These are phyloP conservation scores for Rhizopus stolonifer DNA, from an alignment of 371 early-diverging fungal genomes.

Conservation along the genomic window DNA sequence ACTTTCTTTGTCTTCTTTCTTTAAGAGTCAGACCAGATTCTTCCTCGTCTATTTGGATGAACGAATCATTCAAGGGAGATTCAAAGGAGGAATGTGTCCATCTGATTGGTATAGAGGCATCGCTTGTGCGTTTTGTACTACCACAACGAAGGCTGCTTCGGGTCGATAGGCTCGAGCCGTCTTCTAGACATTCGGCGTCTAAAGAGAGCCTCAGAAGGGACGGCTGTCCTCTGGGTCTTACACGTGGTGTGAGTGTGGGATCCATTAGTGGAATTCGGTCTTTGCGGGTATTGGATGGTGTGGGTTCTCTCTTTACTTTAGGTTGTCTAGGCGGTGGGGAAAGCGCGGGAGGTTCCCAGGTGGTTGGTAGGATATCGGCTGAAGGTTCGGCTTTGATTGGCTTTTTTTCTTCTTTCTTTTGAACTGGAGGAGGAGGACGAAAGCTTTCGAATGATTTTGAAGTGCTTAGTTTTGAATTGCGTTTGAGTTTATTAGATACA, in stretches of 20 bases:
- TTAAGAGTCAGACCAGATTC: slow-evolving; percentile 9
- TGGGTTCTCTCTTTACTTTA: slow-evolving; percentile 15
- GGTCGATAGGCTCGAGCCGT: slow-evolving; percentile 13
- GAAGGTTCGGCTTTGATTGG: too few relatives aligned
- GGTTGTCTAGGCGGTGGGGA: slow-evolving; percentile 27
- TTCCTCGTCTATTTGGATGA: not conserved
- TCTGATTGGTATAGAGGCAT: not conserved
- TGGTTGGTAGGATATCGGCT: too few relatives aligned
- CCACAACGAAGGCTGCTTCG: slow-evolving; percentile 7
- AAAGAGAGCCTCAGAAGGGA: slow-evolving; percentile 34
- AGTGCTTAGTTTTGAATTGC: not conserved
- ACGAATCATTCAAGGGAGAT: not conserved
- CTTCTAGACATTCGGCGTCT: slow-evolving; percentile 31
- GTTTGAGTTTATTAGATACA: slow-evolving; percentile 19
- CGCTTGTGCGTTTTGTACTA: slow-evolving; percentile 2
- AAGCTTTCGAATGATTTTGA: slow-evolving; percentile 19
- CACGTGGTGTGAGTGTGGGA: slow-evolving; percentile 8
- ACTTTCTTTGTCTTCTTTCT: slow-evolving; percentile 20
- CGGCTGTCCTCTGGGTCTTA: slow-evolving; percentile 12
- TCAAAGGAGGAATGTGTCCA: not conserved
- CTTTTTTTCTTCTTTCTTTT: not conserved
- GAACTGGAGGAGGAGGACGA: not conserved
- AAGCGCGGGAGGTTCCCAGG: too few relatives aligned
- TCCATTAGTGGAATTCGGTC: not conserved
- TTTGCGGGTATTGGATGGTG: not conserved